Base-by-base conservation (phyloP, 306 rosid genomes). In the Cicer bijugum region DNA sequence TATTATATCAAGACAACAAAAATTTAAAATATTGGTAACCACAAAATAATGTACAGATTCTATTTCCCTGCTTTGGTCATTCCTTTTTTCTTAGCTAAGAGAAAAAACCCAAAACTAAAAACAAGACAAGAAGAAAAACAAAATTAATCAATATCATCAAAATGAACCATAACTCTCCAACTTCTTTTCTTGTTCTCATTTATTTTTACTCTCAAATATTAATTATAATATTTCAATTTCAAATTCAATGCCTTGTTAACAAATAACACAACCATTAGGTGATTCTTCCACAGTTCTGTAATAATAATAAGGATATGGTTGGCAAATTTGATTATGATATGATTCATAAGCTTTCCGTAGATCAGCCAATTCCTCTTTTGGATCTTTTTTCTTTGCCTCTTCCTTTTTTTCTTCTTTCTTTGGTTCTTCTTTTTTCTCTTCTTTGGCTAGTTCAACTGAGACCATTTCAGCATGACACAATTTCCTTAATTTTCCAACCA, bases 391-490 rank as follows among this genome's bases (percentile, higher is more conserved):
- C 17, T 81, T 59, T 0, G 67, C 77, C 0, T 82, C 84, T 43
- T 28, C 12, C 66, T 84, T 84, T 33, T 82, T 75, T 1, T 69
- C n/a, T 0, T 74, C 84, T n/a, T 83, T 79, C 74, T 86, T 83
- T 0, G 62, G 56, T 19, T 84, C 91, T 2, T 88, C 86, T 60
- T 88, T 78, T 76, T 87, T 78, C 78, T 87, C 93, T 75, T 85
- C 90, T 69, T 90, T 89, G 1, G 89, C 86, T 10, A 89, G 90
- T 12, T 88, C 98, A 15, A 93, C 98, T 4, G 96, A 89, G 6
- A 88, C 11, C 33, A 93, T 86, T 0, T 88, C 88, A n/a, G 86
- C 64, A 23, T 0, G 42, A 19, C 86, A 86, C 4, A 82, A 20
- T 85, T 89, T 93, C 79, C 90, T 89, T 65, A 93, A 53, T 67